Percentiles rank a stretch among this genome's conserved stretches.
phyloP scores from a whole-genome alignment of 2,329 filamentous ascomycete species.

The Bipolaris sorokiniana region DNA sequence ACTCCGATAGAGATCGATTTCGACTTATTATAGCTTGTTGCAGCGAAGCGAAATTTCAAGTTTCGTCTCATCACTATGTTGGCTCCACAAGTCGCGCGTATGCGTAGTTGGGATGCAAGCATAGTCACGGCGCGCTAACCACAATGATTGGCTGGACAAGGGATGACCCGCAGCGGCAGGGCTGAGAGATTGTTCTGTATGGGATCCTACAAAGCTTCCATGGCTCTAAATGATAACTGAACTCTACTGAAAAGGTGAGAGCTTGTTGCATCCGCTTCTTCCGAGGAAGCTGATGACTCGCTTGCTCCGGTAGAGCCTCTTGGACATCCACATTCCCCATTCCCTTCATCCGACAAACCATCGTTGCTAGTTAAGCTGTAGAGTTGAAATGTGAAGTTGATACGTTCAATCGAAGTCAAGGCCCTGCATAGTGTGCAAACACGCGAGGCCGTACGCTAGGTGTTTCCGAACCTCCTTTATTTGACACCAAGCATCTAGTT shows the following conservation, averaged over 20 bases:
- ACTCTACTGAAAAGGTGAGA: background rate
- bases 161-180: background rate
- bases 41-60: slow-evolving; percentile 10
- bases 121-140: slow-evolving; percentile 1
- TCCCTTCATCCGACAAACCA: background rate
- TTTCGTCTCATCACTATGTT: background rate
- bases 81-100: slow-evolving; percentile 8
- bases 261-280: background rate
- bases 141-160: slow-evolving; percentile 1
- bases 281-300: background rate
- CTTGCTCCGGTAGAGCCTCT: background rate
- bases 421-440: background rate
- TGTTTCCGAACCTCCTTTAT: background rate
- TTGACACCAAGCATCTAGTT: background rate
- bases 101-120: slow-evolving; percentile 5
- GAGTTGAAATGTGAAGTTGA: background rate
- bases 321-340: background rate
- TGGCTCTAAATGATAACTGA: background rate
- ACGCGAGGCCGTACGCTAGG: slow-evolving; percentile 1
- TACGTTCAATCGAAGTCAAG: background rate
- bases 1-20: slow-evolving; percentile 1
- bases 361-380: background rate
- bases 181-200: background rate
- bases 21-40: slow-evolving; percentile 3
- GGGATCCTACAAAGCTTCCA: background rate